phyloP scores from a whole-genome alignment of 2,329 filamentous ascomycete species.

The Cladosporium sp. region DNA sequence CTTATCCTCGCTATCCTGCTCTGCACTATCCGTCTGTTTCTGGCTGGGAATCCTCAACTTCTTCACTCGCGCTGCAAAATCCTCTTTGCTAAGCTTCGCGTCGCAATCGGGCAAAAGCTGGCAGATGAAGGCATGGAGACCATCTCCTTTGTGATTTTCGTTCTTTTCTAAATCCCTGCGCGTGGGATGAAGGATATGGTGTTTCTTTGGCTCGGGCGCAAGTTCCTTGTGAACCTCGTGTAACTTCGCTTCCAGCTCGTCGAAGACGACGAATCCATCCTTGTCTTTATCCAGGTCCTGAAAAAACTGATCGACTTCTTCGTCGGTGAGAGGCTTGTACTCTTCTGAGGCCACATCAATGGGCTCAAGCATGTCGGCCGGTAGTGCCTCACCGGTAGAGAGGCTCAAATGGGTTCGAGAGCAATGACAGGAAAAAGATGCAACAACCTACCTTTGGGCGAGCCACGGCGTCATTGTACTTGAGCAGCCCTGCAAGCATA shows the following conservation, averaged over 20 bases:
- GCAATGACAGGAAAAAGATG: neutral
- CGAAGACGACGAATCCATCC: slow-evolving; percentile 51
- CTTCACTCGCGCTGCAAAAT: slow-evolving; percentile 54
- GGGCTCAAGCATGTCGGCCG: slow-evolving; percentile 5
- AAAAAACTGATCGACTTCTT: slow-evolving; percentile 51
- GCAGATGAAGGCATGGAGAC: slow-evolving; percentile 50
- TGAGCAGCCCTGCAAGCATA: neutral
- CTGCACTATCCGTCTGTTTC: slow-evolving; percentile 51
- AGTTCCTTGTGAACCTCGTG: slow-evolving; percentile 51
- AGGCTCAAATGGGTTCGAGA: neutral
- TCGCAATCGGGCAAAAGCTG: slow-evolving; percentile 41
- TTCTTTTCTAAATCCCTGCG: slow-evolving; percentile 29
- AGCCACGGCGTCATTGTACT: slow-evolving; percentile 5
- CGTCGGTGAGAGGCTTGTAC: slow-evolving; percentile 35
- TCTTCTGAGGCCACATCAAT: slow-evolving; percentile 20
- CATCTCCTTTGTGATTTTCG: slow-evolving; percentile 29
- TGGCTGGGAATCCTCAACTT: slow-evolving; percentile 56
- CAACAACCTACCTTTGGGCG: slow-evolving; percentile 1
- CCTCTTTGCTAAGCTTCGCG: slow-evolving; percentile 42
- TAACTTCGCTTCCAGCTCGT: slow-evolving; percentile 51
- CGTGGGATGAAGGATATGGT: slow-evolving; percentile 41
- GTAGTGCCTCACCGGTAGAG: neutral
- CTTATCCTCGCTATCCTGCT: slow-evolving; percentile 46
- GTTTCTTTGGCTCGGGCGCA: slow-evolving; percentile 42
- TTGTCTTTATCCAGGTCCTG: slow-evolving; percentile 50